Evolutionary conservation across 2,329 filamentous ascomycete species (phyloP).

Genomic region (Phaeoacremonium minimum): DNA sequence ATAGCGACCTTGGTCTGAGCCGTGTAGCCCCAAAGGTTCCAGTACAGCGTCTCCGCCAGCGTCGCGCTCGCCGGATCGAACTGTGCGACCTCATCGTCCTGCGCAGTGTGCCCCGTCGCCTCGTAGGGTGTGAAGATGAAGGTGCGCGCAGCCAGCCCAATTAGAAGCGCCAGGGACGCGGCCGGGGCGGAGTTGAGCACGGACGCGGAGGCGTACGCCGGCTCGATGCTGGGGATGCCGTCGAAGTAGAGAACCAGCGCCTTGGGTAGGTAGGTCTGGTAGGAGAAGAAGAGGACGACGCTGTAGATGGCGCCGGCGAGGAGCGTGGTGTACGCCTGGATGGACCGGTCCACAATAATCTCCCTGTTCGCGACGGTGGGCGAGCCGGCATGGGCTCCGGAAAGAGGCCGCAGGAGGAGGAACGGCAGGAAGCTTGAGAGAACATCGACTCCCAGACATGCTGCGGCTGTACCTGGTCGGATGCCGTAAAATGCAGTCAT

Average conservation of each 20-base stretch:
- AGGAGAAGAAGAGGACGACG: constrained; percentile 65
- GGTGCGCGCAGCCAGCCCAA: constrained; percentile 67
- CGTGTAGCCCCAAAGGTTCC: constrained; percentile 69
- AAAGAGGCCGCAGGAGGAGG: constrained; percentile 65
- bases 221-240: constrained; percentile 63
- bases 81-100: constrained; percentile 41
- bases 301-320: constrained; percentile 72
- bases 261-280: constrained; percentile 65
- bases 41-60: constrained; percentile 65
- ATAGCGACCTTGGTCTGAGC: constrained; percentile 59
- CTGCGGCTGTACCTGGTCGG: constrained; percentile 53
- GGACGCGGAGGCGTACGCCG: constrained; percentile 57
- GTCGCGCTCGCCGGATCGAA: constrained; percentile 64
- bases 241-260: constrained; percentile 73
- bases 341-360: constrained; percentile 58
- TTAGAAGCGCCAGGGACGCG: constrained; percentile 33
- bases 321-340: constrained; percentile 61
- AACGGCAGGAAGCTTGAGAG: constrained; percentile 70
- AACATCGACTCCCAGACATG: constrained; percentile 64
- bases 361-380: constrained; percentile 53
- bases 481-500: constrained; percentile 75
- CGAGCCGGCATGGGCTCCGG: constrained; percentile 57
- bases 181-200: constrained; percentile 57
- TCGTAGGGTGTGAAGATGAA: constrained; percentile 75
- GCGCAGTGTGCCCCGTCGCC: constrained; percentile 41